Evolutionary conservation across 2,329 filamentous ascomycete genomes (phyloP).

Genomic region (Stagonosporopsis vannaccii): DNA sequence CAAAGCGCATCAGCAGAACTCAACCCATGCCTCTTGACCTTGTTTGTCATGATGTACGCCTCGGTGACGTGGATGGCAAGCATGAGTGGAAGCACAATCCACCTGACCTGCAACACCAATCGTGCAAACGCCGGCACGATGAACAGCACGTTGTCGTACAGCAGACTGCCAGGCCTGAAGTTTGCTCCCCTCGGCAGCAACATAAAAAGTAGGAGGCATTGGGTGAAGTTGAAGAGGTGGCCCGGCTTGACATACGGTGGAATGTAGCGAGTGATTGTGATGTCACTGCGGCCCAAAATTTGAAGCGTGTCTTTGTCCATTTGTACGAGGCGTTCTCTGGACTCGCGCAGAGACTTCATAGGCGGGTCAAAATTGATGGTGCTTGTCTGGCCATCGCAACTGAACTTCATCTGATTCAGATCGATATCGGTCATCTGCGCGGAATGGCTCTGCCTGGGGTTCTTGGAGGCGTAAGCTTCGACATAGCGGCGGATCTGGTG

Average conservation of each 20-base stretch:
- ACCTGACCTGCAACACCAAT: slow-evolving; percentile 67
- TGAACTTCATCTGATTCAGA: slow-evolving; percentile 68
- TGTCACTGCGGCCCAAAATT: slow-evolving; percentile 66
- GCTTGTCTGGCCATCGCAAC: slow-evolving; percentile 58
- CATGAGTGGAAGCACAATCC: slow-evolving; percentile 65
- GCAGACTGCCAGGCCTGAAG: slow-evolving; percentile 43
- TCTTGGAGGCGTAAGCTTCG: slow-evolving; percentile 71
- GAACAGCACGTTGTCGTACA: slow-evolving; percentile 54
- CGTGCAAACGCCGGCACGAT: slow-evolving; percentile 62
- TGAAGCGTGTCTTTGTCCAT: slow-evolving; percentile 70
- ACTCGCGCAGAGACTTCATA: slow-evolving; percentile 71
- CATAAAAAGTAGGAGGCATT: slow-evolving; percentile 46
- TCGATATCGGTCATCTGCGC: slow-evolving; percentile 72
- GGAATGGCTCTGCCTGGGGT: slow-evolving; percentile 61
- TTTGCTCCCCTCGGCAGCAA: slow-evolving; percentile 39
- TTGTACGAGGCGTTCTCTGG: slow-evolving; percentile 73
- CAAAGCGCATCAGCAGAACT: slow-evolving; percentile 57
- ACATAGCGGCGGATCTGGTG: slow-evolving; percentile 72
- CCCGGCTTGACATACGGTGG: slow-evolving; percentile 55
- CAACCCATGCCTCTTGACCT: slow-evolving; percentile 61
- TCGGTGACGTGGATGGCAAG: slow-evolving; percentile 72
- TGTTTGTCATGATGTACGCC: slow-evolving; percentile 57
- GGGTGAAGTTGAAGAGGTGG: slow-evolving; percentile 62
- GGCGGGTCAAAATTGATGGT: slow-evolving; percentile 73
- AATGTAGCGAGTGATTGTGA: slow-evolving; percentile 61